Conservation (phyloP, 2,329 filamentous ascomycete species). For the Fusarium beomiforme region DNA sequence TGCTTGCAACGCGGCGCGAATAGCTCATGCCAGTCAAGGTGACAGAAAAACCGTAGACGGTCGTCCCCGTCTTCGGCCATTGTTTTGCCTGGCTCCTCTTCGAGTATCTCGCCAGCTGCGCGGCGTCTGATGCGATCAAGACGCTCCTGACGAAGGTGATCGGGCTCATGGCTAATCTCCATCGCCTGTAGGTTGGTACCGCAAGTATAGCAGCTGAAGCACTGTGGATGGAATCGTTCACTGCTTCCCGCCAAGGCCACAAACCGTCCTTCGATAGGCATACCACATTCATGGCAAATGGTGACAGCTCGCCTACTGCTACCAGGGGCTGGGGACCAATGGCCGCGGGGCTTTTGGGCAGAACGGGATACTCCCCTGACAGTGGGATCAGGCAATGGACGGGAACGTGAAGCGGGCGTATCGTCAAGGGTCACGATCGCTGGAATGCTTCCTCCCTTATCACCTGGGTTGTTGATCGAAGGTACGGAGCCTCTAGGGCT, state of each 20-base stretch:
- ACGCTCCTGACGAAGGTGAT: conserved; percentile 74
- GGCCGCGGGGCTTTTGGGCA: conserved; percentile 57
- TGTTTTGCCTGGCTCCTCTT: conserved; percentile 71
- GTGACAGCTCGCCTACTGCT: conserved; percentile 67
- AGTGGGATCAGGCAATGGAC: conserved; percentile 58
- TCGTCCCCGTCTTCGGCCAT: conserved; percentile 78
- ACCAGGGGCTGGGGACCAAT: conserved; percentile 67
- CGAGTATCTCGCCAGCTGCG: conserved; percentile 64
- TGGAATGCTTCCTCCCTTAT: conserved; percentile 50
- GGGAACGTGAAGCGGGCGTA: conserved; percentile 35
- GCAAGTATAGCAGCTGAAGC: conserved; percentile 90
- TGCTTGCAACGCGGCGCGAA: conserved; percentile 94
- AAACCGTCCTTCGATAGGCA: conserved; percentile 89
- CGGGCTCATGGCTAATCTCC: conserved; percentile 94
- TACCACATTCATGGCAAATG: conserved; percentile 83
- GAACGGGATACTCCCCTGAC: conserved; percentile 47
- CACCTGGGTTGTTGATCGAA: conserved; percentile 57
- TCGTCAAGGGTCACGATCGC: conserved; percentile 60
- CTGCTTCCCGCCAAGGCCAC: conserved; percentile 79
- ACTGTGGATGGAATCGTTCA: conserved; percentile 89
- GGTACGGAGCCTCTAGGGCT: conserved; percentile 42
- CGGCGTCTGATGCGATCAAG: conserved; percentile 77
- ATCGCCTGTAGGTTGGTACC: conserved; percentile 90
- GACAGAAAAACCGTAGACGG: conserved; percentile 88
- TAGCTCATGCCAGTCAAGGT: conserved; percentile 97